phyloP scores from a whole-genome alignment of 164 flowering plant species.

The Chimonanthus salicifolius region DNA sequence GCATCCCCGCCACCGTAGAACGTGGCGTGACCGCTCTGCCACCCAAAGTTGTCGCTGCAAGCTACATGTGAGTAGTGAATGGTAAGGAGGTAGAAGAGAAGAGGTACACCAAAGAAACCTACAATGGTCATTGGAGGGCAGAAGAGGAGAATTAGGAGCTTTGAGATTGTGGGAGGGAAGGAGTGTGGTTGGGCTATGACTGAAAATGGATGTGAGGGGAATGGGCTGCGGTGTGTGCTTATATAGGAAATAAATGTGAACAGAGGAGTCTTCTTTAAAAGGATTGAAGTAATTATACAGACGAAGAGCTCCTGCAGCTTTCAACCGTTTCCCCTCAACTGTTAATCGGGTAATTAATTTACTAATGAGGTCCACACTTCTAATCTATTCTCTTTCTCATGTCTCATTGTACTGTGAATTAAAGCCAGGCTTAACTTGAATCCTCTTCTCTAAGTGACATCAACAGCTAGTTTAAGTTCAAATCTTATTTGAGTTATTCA shows the following conservation, averaged over 20 bases:
- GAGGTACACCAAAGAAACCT: neutral
- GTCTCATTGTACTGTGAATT: too few relatives aligned
- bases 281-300: conserved; percentile 7
- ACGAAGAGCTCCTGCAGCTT: conserved; percentile 38
- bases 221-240: neutral
- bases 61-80: neutral
- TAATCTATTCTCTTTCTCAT: too few relatives aligned
- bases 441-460: too few relatives aligned
- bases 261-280: neutral
- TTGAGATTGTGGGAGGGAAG: neutral
- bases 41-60: conserved; percentile 18
- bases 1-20: conserved; percentile 45
- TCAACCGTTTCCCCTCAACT: too few relatives aligned
- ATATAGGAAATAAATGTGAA: neutral
- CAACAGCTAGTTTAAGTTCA: too few relatives aligned
- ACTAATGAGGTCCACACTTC: too few relatives aligned
- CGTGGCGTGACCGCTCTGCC: conserved; percentile 38
- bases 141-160: neutral
- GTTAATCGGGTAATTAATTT: too few relatives aligned
- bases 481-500: too few relatives aligned
- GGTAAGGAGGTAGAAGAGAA: conserved; percentile 3
- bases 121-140: conserved; percentile 14
- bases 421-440: too few relatives aligned
- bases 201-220: too few relatives aligned
- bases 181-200: neutral